Evolutionary conservation across 2,329 filamentous ascomycete species (phyloP).

Genomic region (Nemania diffusa): DNA sequence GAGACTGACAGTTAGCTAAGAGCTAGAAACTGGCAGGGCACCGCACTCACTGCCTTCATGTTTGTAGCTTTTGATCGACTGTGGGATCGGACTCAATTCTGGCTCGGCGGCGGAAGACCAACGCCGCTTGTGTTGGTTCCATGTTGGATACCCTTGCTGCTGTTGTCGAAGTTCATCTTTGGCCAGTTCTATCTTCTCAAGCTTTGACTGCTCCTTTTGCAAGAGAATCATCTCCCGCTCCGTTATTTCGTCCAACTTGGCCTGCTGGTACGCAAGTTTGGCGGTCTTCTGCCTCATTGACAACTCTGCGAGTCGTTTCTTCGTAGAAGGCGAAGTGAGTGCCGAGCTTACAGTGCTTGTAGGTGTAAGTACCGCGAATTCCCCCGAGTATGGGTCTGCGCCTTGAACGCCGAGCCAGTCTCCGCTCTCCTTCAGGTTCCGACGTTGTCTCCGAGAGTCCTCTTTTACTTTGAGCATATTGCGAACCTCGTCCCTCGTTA

Average conservation of each 20-base stretch:
- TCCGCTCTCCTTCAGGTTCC: conserved; percentile 62
- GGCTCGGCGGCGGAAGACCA: conserved; percentile 65
- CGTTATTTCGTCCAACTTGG: conserved; percentile 52
- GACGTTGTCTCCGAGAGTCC: conserved; percentile 54
- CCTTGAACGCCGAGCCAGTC: conserved; percentile 70
- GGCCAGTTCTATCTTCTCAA: conserved; percentile 56
- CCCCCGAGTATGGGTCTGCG: conserved; percentile 66
- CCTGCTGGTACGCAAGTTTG: conserved; percentile 51
- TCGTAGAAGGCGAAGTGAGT: conserved; percentile 48
- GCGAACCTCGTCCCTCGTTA: conserved; percentile 37
- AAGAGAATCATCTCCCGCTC: conserved; percentile 57
- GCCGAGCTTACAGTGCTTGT: conserved; percentile 57
- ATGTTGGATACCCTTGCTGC: conserved; percentile 52
- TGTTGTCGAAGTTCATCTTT: conserved; percentile 53
- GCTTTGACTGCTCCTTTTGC: conserved; percentile 52
- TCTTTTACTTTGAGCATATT: conserved; percentile 44
- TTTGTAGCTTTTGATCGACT: conserved; percentile 51
- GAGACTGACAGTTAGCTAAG: conserved; percentile 21
- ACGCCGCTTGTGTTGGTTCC: conserved; percentile 58
- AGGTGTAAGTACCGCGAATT: conserved; percentile 62
- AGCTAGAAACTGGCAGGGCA: neutral
- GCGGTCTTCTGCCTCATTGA: conserved; percentile 50
- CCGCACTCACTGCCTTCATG: conserved; percentile 37
- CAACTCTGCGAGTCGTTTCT: conserved; percentile 49
- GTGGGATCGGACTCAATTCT: conserved; percentile 60